These are phyloP conservation scores for Cryptococcus deneoformans DNA, from an alignment of 1,284 basidiomycete species.

Conservation along the genomic window DNA sequence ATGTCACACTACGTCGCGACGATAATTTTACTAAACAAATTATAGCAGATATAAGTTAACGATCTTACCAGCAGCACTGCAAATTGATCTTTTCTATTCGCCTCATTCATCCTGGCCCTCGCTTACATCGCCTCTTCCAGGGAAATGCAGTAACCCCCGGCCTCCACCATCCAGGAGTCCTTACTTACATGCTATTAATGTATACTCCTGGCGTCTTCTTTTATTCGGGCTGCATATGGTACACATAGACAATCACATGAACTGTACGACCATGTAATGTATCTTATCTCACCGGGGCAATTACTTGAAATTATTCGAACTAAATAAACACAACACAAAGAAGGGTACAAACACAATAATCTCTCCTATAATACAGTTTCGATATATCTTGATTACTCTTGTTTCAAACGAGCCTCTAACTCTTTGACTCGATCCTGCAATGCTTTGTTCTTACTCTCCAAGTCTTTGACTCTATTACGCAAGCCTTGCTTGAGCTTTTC, in stretches of 20 bases:
- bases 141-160: too few species aligned
- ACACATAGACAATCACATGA: neutral
- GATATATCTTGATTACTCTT: neutral
- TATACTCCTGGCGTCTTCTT: too few species aligned
- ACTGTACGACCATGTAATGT: neutral
- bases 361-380: too few species aligned
- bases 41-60: too few species aligned
- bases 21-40: too few species aligned
- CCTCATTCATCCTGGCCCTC: too few species aligned
- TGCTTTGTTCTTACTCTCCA: slow-evolving; percentile 30
- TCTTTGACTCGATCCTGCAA: slow-evolving; percentile 21
- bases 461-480: slow-evolving; percentile 30
- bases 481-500: slow-evolving; percentile 41
- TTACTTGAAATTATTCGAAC: neutral
- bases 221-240: neutral
- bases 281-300: neutral
- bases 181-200: too few species aligned
- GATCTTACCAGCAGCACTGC: too few species aligned
- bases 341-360: neutral
- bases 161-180: too few species aligned
- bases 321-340: neutral
- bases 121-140: too few species aligned
- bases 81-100: too few species aligned
- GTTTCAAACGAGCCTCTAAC: slow-evolving; percentile 14
- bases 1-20: too few species aligned